Evolutionary conservation across 345 rosid species (phyloP).

Genomic region (Salix udensis): DNA sequence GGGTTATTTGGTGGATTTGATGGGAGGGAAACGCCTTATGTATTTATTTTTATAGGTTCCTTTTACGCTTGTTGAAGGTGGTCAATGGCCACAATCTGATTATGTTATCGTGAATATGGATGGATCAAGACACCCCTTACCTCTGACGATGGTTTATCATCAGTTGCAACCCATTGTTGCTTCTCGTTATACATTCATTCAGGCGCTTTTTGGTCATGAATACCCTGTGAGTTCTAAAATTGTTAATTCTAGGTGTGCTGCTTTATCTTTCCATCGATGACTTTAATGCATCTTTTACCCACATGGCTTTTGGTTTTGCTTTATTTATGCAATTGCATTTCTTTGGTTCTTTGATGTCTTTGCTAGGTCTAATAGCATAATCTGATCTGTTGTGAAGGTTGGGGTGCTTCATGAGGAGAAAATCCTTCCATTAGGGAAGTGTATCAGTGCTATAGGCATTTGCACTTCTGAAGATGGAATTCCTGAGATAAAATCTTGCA

Average conservation of each 20-base stretch:
- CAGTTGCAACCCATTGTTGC: slow-evolving; percentile 67
- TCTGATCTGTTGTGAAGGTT: slow-evolving; percentile 44
- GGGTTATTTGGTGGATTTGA: slow-evolving; percentile 1
- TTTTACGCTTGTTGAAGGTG: slow-evolving; percentile 62
- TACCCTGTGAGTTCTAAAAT: slow-evolving; percentile 52
- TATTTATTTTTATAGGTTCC: slow-evolving; percentile 57
- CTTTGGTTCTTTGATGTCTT: not conserved
- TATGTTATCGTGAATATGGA: slow-evolving; percentile 67
- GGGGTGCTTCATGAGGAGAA: slow-evolving; percentile 91
- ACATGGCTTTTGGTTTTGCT: not conserved
- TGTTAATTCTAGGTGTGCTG: not conserved
- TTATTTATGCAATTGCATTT: slow-evolving; percentile 5
- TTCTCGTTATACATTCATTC: slow-evolving; percentile 78
- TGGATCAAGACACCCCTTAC: slow-evolving; percentile 68
- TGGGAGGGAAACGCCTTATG: not conserved
- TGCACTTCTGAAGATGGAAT: slow-evolving; percentile 52
- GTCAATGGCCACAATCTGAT: slow-evolving; percentile 41
- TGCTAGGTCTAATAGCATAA: not conserved
- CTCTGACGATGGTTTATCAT: slow-evolving; percentile 77
- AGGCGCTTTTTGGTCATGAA: slow-evolving; percentile 71
- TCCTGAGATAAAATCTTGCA: slow-evolving; percentile 76
- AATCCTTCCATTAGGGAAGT: slow-evolving; percentile 77
- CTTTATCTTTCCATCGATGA: not conserved
- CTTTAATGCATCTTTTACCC: not conserved
- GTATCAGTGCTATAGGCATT: slow-evolving; percentile 64